Evolutionary conservation across 164 flowering plant genomes (phyloP).

Genomic region (Aristolochia californica): DNA sequence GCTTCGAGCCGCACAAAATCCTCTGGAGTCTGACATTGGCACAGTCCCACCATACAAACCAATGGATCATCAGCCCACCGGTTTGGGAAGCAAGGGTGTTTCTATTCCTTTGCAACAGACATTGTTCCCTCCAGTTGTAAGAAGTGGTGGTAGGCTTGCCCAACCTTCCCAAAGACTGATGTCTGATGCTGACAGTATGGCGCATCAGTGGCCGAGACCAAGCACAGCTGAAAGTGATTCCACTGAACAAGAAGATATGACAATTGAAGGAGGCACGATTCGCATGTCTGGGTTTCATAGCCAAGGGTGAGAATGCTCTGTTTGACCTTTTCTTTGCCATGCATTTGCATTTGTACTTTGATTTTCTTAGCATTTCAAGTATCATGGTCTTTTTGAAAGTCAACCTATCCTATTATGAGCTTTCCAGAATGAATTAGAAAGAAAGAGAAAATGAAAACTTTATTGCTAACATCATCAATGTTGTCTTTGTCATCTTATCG

Average conservation of each 20-base stretch:
- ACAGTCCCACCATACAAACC: conserved; percentile 28
- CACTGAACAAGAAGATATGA: conserved; percentile 45
- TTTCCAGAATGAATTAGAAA: no score
- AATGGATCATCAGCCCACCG: conserved; percentile 33
- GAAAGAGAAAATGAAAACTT: no score
- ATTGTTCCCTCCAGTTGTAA: conserved; percentile 19
- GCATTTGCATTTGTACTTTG: background rate
- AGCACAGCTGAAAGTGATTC: conserved; percentile 26
- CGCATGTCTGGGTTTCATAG: conserved; percentile 74
- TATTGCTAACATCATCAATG: no score
- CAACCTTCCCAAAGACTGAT: conserved; percentile 32
- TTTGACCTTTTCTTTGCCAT: background rate
- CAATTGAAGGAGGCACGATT: conserved; percentile 84
- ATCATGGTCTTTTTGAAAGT: no score
- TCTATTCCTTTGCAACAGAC: conserved; percentile 26
- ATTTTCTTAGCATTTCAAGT: no score
- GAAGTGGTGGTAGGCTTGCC: conserved; percentile 22
- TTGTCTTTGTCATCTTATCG: no score
- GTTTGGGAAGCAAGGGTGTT: conserved; percentile 33
- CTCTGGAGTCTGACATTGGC: conserved; percentile 34
- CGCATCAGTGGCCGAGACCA: conserved; percentile 18
- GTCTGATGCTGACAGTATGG: conserved; percentile 21
- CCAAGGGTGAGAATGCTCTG: conserved; percentile 40
- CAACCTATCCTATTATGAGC: no score
- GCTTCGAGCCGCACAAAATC: conserved; percentile 34